Evolutionary conservation across 768 basidiomycete genomes (phyloP).

Genomic region (Panaeolus cyanescens): DNA sequence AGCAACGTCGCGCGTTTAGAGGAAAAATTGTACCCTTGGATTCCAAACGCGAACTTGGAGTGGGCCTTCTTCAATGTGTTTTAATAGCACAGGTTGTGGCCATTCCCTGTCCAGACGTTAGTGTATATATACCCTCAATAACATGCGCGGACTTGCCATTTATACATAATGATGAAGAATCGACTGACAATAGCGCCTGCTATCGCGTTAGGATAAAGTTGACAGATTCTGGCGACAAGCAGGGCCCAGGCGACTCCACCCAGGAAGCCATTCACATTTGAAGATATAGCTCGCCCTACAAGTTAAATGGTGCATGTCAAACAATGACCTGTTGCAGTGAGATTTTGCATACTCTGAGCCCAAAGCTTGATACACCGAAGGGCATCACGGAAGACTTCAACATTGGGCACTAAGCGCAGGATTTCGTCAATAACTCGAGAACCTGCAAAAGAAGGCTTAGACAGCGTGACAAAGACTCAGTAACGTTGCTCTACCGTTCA

Average conservation of each 20-base stretch:
- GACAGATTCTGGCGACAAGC: slow-evolving; percentile 98
- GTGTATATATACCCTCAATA: neutral
- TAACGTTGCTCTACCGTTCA: slow-evolving; percentile 62
- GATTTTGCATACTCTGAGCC: slow-evolving; percentile 76
- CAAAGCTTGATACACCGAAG: slow-evolving; percentile 96
- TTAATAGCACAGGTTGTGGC: slow-evolving; percentile 97
- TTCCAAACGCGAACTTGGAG: slow-evolving; percentile 97
- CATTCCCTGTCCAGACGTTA: slow-evolving; percentile 67
- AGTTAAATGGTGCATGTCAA: slow-evolving; percentile 1
- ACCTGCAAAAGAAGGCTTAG: slow-evolving; percentile 47
- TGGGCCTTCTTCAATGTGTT: slow-evolving; percentile 95
- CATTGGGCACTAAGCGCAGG: slow-evolving; percentile 90
- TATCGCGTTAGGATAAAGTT: slow-evolving; percentile 92
- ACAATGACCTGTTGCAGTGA: neutral
- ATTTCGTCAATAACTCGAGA: slow-evolving; percentile 97
- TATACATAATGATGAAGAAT: slow-evolving; percentile 98
- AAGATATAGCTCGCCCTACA: slow-evolving; percentile 92
- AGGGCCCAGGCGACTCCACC: slow-evolving; percentile 99
- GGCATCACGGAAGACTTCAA: slow-evolving; percentile 91
- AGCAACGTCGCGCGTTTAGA: neutral
- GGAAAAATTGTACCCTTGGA: slow-evolving; percentile 64
- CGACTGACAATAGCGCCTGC: slow-evolving; percentile 96
- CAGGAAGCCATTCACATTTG: slow-evolving; percentile 96
- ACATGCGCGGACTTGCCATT: slow-evolving; percentile 64
- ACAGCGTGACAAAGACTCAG: neutral